Evolutionary conservation across 495 filamentous ascomycete genomes (phyloP).

Genomic region (Aspergillus bridgeri): DNA sequence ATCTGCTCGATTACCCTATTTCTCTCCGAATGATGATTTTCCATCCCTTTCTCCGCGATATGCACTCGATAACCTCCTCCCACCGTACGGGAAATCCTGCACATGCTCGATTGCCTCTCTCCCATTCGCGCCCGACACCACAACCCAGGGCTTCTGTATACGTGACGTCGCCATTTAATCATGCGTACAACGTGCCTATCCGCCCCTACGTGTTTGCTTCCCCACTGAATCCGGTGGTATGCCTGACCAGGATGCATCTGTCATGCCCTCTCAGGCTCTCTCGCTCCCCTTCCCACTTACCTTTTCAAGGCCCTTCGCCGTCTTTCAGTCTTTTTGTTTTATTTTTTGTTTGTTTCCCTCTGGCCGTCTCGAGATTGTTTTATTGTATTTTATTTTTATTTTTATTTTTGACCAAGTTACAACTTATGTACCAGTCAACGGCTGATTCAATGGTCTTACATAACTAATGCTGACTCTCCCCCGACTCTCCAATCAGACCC

Average conservation of each 20-base stretch:
- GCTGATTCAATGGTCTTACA: not conserved
- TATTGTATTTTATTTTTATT: too few relatives aligned
- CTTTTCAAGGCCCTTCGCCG: not conserved
- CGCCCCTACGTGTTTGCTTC: not conserved
- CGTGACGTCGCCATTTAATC: not conserved
- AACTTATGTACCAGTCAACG: too few relatives aligned
- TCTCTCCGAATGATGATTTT: not conserved
- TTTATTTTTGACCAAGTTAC: too few relatives aligned
- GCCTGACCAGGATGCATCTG: too few relatives aligned
- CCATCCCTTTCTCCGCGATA: not conserved
- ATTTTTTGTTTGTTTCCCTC: not conserved
- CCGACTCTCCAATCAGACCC: slow-evolving; percentile 2
- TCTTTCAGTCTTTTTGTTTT: not conserved
- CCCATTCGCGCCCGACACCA: not conserved
- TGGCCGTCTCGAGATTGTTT: too few relatives aligned
- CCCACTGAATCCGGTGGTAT: not conserved
- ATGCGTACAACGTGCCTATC: not conserved
- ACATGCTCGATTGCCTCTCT: not conserved
- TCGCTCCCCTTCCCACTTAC: not conserved
- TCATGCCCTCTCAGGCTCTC: not conserved
- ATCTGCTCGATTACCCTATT: not conserved
- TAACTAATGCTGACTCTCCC: not conserved
- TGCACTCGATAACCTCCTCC: not conserved
- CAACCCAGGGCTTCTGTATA: not conserved
- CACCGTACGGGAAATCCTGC: not conserved